phyloP scores from a whole-genome alignment of 768 basidiomycete species.

The Hygrocybe coccinea region DNA sequence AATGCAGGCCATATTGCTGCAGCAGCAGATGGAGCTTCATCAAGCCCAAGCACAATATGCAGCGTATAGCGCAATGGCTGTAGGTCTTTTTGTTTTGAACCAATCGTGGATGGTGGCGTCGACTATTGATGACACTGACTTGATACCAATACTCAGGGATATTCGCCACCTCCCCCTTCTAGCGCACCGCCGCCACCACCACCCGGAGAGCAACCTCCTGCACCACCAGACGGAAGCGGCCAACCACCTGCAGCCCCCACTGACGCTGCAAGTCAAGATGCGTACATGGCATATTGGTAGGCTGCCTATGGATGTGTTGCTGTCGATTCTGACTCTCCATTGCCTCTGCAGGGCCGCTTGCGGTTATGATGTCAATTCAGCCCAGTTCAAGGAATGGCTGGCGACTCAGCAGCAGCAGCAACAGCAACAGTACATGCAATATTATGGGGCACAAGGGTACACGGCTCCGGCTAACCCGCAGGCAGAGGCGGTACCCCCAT shows the following conservation, averaged over 20 bases:
- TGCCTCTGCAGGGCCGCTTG: conserved; percentile 61
- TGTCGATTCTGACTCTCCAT: neutral
- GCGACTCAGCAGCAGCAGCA: conserved; percentile 60
- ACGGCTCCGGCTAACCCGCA: conserved; percentile 8
- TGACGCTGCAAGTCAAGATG: conserved; percentile 35
- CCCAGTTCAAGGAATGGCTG: conserved; percentile 78
- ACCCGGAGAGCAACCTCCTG: conserved; percentile 19
- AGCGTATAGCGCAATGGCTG: conserved; percentile 59
- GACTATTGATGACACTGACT: too few relatives aligned
- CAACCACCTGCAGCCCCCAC: conserved; percentile 39
- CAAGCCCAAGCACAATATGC: conserved; percentile 80
- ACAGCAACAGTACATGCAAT: conserved; percentile 68
- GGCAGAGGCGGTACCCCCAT: conserved; percentile 8
- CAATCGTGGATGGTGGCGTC: neutral
- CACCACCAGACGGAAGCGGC: conserved; percentile 41
- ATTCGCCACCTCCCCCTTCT: conserved; percentile 49
- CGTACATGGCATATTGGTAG: conserved; percentile 59
- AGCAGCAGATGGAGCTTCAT: conserved; percentile 84
- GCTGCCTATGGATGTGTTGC: neutral
- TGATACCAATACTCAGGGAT: conserved; percentile 36
- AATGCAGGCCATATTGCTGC: conserved; percentile 55
- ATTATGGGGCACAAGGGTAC: conserved; percentile 60
- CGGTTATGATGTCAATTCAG: conserved; percentile 81
- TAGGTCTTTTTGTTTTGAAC: conserved; percentile 29
- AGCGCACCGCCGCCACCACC: conserved; percentile 47